A percentile compares a stretch with the other conserved stretches of the same genome.
Conservation (phyloP, 768 basidiomycete genomes). For the Russula emetica region DNA sequence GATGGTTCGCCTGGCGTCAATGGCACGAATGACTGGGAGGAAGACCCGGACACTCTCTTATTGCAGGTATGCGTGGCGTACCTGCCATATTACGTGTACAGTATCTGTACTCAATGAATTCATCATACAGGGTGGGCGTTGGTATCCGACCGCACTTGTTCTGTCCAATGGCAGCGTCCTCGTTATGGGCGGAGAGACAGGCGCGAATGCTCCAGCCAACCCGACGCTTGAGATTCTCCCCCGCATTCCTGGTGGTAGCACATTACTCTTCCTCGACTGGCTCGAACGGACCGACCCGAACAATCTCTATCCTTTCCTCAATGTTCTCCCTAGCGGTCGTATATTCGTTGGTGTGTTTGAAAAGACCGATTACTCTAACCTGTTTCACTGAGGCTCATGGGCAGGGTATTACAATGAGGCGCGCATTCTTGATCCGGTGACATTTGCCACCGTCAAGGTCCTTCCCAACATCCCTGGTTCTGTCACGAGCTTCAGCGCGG, state of each 20-base stretch:
- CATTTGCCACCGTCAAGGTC: constrained; percentile 53
- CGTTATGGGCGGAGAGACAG: constrained; percentile 71
- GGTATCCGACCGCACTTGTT: constrained; percentile 68
- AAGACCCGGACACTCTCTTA: constrained; percentile 51
- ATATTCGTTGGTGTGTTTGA: constrained; percentile 62
- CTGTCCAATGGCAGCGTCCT: constrained; percentile 71
- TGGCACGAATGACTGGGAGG: constrained; percentile 77
- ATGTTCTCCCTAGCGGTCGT: constrained; percentile 63
- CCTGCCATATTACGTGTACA: not conserved
- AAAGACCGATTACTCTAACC: not conserved
- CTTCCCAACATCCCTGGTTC: constrained; percentile 73
- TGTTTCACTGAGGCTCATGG: not conserved
- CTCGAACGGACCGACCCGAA: constrained; percentile 70
- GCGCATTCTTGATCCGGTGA: constrained; percentile 62
- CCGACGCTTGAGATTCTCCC: constrained; percentile 73
- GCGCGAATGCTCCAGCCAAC: constrained; percentile 62
- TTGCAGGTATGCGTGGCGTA: constrained; percentile 49
- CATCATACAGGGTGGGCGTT: constrained; percentile 49
- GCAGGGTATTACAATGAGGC: constrained; percentile 79
- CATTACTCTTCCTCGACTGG: constrained; percentile 58
- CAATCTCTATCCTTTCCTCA: constrained; percentile 75
- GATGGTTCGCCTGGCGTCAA: constrained; percentile 64
- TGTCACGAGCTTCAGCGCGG: constrained; percentile 66
- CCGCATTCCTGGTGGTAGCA: constrained; percentile 58
- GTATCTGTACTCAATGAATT: not conserved